Base-by-base conservation (phyloP, 1,284 basidiomycete genomes). In the Cutaneotrichosporon daszewskae region DNA sequence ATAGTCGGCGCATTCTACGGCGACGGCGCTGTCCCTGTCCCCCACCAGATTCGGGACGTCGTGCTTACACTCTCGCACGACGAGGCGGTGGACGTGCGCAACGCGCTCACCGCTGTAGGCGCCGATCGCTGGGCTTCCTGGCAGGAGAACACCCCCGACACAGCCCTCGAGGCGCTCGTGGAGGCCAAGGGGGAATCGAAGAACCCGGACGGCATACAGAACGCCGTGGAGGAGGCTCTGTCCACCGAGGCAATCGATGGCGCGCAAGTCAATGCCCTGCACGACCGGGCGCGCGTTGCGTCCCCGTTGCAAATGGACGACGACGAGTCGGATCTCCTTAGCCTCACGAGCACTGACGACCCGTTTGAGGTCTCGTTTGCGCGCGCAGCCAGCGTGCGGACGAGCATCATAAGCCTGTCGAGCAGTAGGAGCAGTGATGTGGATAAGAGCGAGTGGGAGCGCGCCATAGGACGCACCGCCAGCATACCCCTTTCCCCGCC, bases 171-270 rank as follows among this genome's bases (percentile, higher is more conserved):
- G 10, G 40, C 38, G 11, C 34, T 51, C 12, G 34, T 18, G 17
- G 23, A 35, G 8, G 29, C 22, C 17, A 19, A 18, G 17, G 84
- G 84, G 11, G 87, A 87, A 62, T 78, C 80, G 8, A 75, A 79
- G 38, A 87, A 87, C 14, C 68, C 89, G 59, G 83, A 79, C 57
- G 80, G 83, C 62, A 89, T 89, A 54, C 84, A 88, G 57, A 55
- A 74, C 1, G 52, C 84, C 4, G 84, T 92, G 4, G 82, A 81
- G 79, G 83, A 87, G 82, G 57, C 40, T 62, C 39, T 51, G 14
- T 12, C 36, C 9, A 35, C 17, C 5, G 22, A 36, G 22, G 7
- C 35, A 14, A 20, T 14, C 1, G 14, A 43, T 11, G 33, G 11
- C 24, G 31, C 23, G 16, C 23, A 40, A 27, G 18, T 41, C 10